Base-by-base conservation (phyloP, 23 red algal genomes). In the Gracilariopsis chorda region DNA sequence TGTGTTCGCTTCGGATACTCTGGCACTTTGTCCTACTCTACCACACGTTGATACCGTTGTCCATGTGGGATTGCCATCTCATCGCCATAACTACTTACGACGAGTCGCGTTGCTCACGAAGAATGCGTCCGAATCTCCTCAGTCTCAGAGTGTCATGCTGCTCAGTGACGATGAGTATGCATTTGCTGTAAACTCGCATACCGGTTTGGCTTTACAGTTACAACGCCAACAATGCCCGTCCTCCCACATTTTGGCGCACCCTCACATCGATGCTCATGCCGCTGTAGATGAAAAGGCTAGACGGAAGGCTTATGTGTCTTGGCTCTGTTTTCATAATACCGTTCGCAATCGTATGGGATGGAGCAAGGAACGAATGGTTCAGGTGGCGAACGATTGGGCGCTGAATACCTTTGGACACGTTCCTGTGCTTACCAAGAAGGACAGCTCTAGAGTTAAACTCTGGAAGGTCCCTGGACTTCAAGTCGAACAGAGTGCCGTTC, bases 1-100 rank as follows among this genome's bases (percentile, higher is more conserved):
- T 46, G 37, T 89, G 13, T 89, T 89, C 29, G 65, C 85, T 7
- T 78, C 85, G n/a, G 85, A 89, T 63, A 77, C 85, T 1, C 69
- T 89, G 43, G 44, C 85, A 30, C 19, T 24, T 13, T 55, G 69
- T 11, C 3, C 51, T 37, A 60, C 27, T 8, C 39, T 89, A 48
- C 85, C 85, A 3, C 65, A 9, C 48, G 45, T 89, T n/a, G 85
- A 89, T 32, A 52, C 35, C 37, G 85, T 89, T n/a, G 47, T 89
- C 51, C 85, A 89, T 34, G 51, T 89, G 35, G 85, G 51, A 7
- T 55, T 78, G 0, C 85, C 85, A 1, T 36, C 58, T 11, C 51
- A 51, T 36, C 76, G 44, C 3, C 53, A 89, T 43, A 48, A 67
- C 17, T 89, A 89, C 44, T 27, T 78, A 27, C 20, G 69, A 20